Conservation (phyloP, 441 rosid genomes). For the Rhodomyrtus psidioides region DNA sequence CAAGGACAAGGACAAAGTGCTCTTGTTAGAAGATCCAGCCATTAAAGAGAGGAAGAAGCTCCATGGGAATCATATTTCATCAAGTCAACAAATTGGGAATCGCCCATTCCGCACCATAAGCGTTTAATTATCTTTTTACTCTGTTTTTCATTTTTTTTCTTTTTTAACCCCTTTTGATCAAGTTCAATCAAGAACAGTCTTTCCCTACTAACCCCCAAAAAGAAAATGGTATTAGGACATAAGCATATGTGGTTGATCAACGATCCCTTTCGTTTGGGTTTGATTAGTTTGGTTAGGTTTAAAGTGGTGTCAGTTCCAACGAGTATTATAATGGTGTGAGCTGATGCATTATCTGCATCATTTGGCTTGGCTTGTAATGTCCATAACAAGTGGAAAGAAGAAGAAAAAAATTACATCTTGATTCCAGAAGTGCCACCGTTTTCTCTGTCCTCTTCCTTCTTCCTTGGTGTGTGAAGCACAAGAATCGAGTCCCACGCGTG, state of each 20-base stretch:
- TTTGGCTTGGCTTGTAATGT: not conserved
- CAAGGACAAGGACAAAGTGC: slow-evolving; percentile 69
- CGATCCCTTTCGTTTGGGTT: not conserved
- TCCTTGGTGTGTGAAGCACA: not conserved
- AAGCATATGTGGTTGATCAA: not conserved
- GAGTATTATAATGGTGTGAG: not conserved
- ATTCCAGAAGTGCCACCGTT: not conserved
- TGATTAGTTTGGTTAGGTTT: not conserved
- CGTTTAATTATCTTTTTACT: slow-evolving; percentile 18
- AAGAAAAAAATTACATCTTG: not conserved
- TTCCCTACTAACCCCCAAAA: not conserved
- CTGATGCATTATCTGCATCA: not conserved
- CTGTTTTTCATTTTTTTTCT: not conserved
- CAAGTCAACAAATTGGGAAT: slow-evolving; percentile 16
- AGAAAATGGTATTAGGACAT: not conserved
- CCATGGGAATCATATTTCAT: slow-evolving; percentile 20
- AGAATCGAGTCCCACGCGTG: not conserved
- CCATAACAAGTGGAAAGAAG: not conserved
- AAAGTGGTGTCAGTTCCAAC: not conserved
- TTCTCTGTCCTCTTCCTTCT: not conserved
- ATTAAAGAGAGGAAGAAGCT: slow-evolving; percentile 52
- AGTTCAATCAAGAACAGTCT: not conserved
- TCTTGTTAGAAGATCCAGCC: slow-evolving; percentile 79
- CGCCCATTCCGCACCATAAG: slow-evolving; percentile 38
- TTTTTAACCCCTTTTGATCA: slow-evolving; percentile 13